Percentiles rank a stretch among this genome's conserved stretches.
Conservation (phyloP, 1,139 yeast genomes). For the Maudiozyma humilis region DNA sequence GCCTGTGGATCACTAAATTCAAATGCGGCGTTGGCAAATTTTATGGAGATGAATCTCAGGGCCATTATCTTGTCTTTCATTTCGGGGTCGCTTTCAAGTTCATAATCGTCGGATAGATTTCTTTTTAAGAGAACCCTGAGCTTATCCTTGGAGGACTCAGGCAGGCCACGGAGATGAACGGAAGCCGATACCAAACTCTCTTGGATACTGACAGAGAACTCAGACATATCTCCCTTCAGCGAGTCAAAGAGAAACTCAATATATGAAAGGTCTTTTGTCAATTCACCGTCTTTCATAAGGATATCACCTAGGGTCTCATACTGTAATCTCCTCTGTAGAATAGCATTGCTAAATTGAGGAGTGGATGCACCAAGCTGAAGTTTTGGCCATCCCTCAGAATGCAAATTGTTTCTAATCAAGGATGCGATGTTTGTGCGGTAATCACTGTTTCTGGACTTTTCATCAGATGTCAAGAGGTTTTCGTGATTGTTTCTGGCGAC, state of each 20-base stretch:
- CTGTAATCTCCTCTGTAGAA: constrained; percentile 47
- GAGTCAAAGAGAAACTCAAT: constrained; percentile 66
- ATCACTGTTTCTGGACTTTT: constrained; percentile 19
- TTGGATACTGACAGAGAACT: constrained; percentile 61
- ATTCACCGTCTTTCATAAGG: constrained; percentile 41
- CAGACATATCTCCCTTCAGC: constrained; percentile 55
- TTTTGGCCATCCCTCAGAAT: constrained; percentile 55
- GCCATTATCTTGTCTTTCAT: constrained; percentile 29
- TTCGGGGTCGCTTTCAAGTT: constrained; percentile 22
- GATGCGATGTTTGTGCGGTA: constrained; percentile 42
- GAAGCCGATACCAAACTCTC: constrained; percentile 60
- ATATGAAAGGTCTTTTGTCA: constrained; percentile 44
- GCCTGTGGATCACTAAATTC: constrained; percentile 65
- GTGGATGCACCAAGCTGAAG: constrained; percentile 32
- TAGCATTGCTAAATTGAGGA: constrained; percentile 25
- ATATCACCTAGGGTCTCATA: constrained; percentile 74
- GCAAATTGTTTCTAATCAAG: constrained; percentile 43
- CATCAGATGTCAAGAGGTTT: constrained; percentile 21
- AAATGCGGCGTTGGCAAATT: constrained; percentile 56
- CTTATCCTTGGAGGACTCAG: constrained; percentile 34
- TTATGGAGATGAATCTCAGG: constrained; percentile 55
- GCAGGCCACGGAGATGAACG: constrained; percentile 39
- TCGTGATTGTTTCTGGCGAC: constrained; percentile 32
- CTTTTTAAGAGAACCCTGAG: constrained; percentile 41
- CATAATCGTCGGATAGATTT: constrained; percentile 34